A percentile compares a stretch with the other conserved stretches of the same genome.
These are phyloP conservation scores for Mycena epipterygia DNA, from an alignment of 768 basidiomycete genomes.

Conservation along the genomic window DNA sequence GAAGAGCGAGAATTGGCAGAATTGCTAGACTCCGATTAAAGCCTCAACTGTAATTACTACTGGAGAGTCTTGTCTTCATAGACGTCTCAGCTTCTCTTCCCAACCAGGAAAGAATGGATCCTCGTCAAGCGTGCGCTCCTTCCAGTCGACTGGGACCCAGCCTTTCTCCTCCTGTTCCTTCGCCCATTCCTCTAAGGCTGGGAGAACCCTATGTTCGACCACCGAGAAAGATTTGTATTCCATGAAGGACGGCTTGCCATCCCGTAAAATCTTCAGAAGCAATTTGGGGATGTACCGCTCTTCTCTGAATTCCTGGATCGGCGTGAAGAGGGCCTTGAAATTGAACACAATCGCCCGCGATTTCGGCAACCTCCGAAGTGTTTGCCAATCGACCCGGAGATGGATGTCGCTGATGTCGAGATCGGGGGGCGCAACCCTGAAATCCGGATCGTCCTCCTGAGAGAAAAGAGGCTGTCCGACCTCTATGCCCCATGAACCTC, in stretches of 20 bases:
- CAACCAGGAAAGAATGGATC: slow-evolving; percentile 66
- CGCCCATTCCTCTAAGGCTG: slow-evolving; percentile 60
- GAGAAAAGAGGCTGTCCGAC: slow-evolving; percentile 63
- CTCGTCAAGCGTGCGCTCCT: slow-evolving; percentile 63
- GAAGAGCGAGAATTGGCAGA: slow-evolving; percentile 93
- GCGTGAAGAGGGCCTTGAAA: slow-evolving; percentile 68
- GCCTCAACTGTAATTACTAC: background rate
- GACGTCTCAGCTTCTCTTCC: slow-evolving; percentile 38
- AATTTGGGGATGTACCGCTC: slow-evolving; percentile 65
- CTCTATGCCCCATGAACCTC: slow-evolving; percentile 66
- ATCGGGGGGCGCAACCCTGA: slow-evolving; percentile 42
- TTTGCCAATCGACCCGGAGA: slow-evolving; percentile 70
- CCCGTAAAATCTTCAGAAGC: slow-evolving; percentile 57
- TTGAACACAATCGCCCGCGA: slow-evolving; percentile 66
- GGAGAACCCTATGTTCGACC: slow-evolving; percentile 59
- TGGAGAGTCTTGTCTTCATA: background rate
- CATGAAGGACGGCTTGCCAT: slow-evolving; percentile 54
- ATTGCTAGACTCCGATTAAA: slow-evolving; percentile 59
- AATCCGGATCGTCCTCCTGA: slow-evolving; percentile 56
- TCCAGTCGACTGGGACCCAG: slow-evolving; percentile 62
- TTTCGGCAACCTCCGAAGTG: slow-evolving; percentile 61
- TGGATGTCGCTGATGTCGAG: slow-evolving; percentile 56
- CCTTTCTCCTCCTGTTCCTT: slow-evolving; percentile 63
- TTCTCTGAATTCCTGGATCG: slow-evolving; percentile 54
- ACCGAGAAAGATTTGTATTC: slow-evolving; percentile 60